These are phyloP conservation scores for Auricularia sp. DNA, from an alignment of 768 basidiomycete genomes.

Conservation along the genomic window DNA sequence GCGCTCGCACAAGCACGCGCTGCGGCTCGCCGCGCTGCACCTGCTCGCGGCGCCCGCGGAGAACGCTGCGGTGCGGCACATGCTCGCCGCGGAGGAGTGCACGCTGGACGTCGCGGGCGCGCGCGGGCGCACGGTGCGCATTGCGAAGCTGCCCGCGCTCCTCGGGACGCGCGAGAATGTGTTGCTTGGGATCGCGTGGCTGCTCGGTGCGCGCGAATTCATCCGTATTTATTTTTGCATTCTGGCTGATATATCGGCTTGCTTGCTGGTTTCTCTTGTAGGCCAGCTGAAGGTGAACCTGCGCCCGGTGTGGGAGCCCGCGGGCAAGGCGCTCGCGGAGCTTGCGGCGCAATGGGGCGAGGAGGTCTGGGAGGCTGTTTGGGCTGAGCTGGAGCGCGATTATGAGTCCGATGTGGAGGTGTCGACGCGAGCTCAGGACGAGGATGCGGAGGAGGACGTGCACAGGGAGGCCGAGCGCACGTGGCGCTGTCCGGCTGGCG, in stretches of 20 bases:
- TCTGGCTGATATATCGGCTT: too few relatives aligned
- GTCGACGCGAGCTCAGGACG: too few relatives aligned
- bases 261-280: too few relatives aligned
- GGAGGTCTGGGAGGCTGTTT: slow-evolving; percentile 60
- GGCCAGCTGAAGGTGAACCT: slow-evolving; percentile 92
- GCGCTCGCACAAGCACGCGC: slow-evolving; percentile 58
- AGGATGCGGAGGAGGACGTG: slow-evolving; percentile 15
- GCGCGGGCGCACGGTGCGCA: slow-evolving; percentile 72
- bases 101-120: slow-evolving; percentile 69
- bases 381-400: slow-evolving; percentile 42
- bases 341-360: slow-evolving; percentile 51
- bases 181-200: background rate
- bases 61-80: slow-evolving; percentile 18
- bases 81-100: slow-evolving; percentile 58
- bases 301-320: slow-evolving; percentile 80
- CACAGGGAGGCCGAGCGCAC: slow-evolving; percentile 60
- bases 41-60: slow-evolving; percentile 37
- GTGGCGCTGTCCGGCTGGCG: slow-evolving; percentile 65
- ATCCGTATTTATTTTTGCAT: too few relatives aligned
- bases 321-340: slow-evolving; percentile 52
- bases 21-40: slow-evolving; percentile 56
- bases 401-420: too few relatives aligned
- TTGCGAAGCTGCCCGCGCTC: slow-evolving; percentile 26
- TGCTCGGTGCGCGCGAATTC: too few relatives aligned
- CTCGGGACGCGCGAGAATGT: slow-evolving; percentile 45